Evolutionary conservation across 1,284 basidiomycete genomes (phyloP).

Genomic region (Gomphus bonarii): DNA sequence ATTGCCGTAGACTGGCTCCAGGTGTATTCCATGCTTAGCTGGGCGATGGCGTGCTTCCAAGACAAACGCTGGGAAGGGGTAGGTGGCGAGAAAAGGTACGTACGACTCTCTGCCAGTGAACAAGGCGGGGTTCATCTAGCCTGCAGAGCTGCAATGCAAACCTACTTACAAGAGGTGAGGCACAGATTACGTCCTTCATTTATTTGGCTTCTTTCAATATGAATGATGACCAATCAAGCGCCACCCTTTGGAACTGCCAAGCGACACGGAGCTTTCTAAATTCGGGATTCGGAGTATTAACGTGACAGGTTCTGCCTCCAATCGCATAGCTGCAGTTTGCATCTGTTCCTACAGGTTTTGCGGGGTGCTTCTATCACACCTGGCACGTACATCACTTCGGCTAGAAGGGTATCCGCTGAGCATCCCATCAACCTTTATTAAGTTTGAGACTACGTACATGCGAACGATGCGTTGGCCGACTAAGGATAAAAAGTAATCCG

Average conservation of each 20-base stretch:
- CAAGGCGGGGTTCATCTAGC: background rate
- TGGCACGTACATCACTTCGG: no score
- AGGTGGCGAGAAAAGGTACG: conserved; percentile 14
- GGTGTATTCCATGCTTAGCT: conserved; percentile 7
- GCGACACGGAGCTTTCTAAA: no score
- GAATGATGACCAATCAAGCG: background rate
- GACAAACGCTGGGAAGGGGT: conserved; percentile 17
- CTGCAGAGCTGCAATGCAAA: background rate
- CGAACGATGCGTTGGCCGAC: no score
- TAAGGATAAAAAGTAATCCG: no score
- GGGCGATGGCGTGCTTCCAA: conserved; percentile 6
- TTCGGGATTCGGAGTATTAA: no score
- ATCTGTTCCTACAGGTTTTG: no score
- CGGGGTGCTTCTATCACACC: no score
- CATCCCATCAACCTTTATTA: no score
- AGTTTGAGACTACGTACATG: no score
- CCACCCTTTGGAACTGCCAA: background rate
- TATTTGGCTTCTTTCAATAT: background rate
- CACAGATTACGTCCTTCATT: background rate
- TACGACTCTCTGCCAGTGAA: conserved; percentile 4
- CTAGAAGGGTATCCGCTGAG: no score
- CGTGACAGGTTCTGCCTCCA: no score
- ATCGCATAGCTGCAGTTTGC: no score
- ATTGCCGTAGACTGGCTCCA: conserved; percentile 16
- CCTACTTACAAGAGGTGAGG: background rate